Percentiles rank a stretch among this genome's conserved stretches.
Evolutionary conservation across 1,284 basidiomycete species (phyloP).

Genomic region (Trichosporon sp.): DNA sequence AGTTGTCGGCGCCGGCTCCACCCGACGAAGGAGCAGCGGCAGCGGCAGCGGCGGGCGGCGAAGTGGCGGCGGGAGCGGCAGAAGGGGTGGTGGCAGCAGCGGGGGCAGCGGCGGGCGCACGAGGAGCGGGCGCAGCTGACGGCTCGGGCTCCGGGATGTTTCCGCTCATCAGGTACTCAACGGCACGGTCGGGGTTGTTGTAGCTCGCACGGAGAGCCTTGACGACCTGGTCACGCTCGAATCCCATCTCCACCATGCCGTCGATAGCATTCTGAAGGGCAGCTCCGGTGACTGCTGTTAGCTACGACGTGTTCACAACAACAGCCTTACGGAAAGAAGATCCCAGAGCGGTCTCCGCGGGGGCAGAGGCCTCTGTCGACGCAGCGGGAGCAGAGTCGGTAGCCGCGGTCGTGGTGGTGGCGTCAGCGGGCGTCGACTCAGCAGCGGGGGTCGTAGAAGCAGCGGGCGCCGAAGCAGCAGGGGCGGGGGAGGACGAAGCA

Average conservation of each 20-base stretch:
- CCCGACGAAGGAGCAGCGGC: constrained; percentile 47
- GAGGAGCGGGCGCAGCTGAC: constrained; percentile 18
- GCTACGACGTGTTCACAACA: background rate
- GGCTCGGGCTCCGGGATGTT: constrained; percentile 40
- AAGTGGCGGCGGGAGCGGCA: constrained; percentile 36
- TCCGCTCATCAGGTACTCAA: constrained; percentile 86
- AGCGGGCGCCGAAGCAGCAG: constrained; percentile 41
- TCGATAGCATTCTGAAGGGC: constrained; percentile 69
- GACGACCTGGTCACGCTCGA: constrained; percentile 76
- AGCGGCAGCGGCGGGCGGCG: constrained; percentile 43
- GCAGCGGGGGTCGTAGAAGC: constrained; percentile 48
- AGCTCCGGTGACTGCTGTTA: constrained; percentile 59
- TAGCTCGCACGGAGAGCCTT: constrained; percentile 87
- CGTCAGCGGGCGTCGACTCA: constrained; percentile 8
- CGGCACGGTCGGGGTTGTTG: constrained; percentile 97
- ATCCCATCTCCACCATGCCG: constrained; percentile 93
- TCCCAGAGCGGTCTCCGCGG: constrained; percentile 34
- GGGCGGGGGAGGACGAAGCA: constrained; percentile 42
- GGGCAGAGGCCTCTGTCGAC: constrained; percentile 18
- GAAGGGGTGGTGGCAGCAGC: constrained; percentile 49
- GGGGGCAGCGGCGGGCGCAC: constrained; percentile 38
- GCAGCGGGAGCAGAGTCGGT: constrained; percentile 31
- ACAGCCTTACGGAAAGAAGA: constrained; percentile 38
- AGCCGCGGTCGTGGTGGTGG: constrained; percentile 27
- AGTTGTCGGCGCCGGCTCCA: constrained; percentile 49